Percentiles rank a stretch among this genome's conserved stretches.
phyloP scores from a whole-genome alignment of 352 stramenopile species.

The Phytophthora rubi region DNA sequence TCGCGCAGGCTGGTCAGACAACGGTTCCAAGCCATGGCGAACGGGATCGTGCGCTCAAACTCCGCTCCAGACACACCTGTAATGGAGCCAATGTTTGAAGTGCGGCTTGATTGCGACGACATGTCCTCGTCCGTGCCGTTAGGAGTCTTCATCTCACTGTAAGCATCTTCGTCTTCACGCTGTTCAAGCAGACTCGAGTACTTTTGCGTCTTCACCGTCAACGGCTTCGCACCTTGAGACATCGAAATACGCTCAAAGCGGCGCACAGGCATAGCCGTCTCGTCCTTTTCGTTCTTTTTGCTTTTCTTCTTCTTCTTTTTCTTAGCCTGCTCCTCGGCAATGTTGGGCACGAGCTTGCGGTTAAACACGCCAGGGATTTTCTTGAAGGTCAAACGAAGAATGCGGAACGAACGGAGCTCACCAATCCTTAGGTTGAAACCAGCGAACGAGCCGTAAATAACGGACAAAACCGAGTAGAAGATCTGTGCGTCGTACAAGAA shows the following conservation, averaged over 20 bases:
- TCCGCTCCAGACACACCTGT: conserved; percentile 78
- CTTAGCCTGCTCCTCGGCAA: conserved; percentile 79
- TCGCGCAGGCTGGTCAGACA: conserved; percentile 77
- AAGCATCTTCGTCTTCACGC: conserved; percentile 56
- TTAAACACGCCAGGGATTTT: conserved; percentile 86
- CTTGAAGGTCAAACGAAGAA: conserved; percentile 85
- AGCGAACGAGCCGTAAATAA: conserved; percentile 80
- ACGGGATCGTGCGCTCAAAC: conserved; percentile 85
- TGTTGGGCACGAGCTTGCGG: conserved; percentile 85
- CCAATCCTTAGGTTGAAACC: conserved; percentile 87
- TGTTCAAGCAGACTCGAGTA: conserved; percentile 79
- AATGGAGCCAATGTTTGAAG: conserved; percentile 73
- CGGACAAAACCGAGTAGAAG: conserved; percentile 83
- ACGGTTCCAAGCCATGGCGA: conserved; percentile 88
- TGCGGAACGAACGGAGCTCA: conserved; percentile 85
- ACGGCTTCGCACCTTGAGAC: conserved; percentile 72
- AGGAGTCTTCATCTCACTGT: conserved; percentile 66
- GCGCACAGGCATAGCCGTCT: conserved; percentile 65
- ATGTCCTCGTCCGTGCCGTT: conserved; percentile 71
- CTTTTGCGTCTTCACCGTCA: conserved; percentile 85
- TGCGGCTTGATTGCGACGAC: conserved; percentile 50
- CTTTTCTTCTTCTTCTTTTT: conserved; percentile 74
- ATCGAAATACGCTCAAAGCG: conserved; percentile 86
- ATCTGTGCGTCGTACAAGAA: conserved; percentile 89
- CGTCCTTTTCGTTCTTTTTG: conserved; percentile 62